Base-by-base conservation (phyloP, 225 moss, liverwort and hornwort genomes). In the Pseudoscleropodium purum region DNA sequence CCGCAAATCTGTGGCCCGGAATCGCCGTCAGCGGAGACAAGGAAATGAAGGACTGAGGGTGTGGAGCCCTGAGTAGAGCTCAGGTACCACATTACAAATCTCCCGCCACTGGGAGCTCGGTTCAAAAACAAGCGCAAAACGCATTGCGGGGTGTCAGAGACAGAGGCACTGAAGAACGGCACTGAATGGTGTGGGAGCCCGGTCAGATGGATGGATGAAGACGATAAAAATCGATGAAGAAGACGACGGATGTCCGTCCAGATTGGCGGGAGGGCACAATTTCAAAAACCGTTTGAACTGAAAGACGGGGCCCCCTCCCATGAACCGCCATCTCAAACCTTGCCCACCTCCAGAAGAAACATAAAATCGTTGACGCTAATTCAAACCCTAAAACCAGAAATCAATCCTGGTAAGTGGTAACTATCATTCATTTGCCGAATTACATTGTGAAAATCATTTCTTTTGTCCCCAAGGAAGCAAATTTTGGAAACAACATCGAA, bases 221-320 rank as follows among this genome's bases (percentile, higher is more conserved):
- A 59, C 54, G 57, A 57, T n/a, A 33, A 49, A 47, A 7, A 20
- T 31, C 2, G 49, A 75, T 33, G 75, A 51, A 76, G 76, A 34
- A 76, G 76, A 51, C 7, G 76, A 49, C 2, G 6, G 10, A 73
- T 73, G 41, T 39, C 41, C n/a, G 37, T 11, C 11, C 20, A 75
- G 49, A 74, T 49, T 57, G 59, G 92, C 88, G 92, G 92, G 92
- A 92, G 77, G 57, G 49, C 49, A 7, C 45, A 21, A 26, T 86
- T 88, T 84, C 78, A 86, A 88, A 81, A 90, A 82, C 83, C 69
- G 90, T 90, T 90, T 83, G 90, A 92, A 92, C 31, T 39, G 49
- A 77, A 20, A 79, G 88, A 79, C 79, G 11, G n/a, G 57, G 59
- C 27, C 15, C 63, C 7, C 60, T 59, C 31, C 13, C 3, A 3